Percentiles rank a stretch among this genome's conserved stretches.
These are phyloP conservation scores for Termitomyces sp. DNA, from an alignment of 768 basidiomycete species.

Conservation along the genomic window DNA sequence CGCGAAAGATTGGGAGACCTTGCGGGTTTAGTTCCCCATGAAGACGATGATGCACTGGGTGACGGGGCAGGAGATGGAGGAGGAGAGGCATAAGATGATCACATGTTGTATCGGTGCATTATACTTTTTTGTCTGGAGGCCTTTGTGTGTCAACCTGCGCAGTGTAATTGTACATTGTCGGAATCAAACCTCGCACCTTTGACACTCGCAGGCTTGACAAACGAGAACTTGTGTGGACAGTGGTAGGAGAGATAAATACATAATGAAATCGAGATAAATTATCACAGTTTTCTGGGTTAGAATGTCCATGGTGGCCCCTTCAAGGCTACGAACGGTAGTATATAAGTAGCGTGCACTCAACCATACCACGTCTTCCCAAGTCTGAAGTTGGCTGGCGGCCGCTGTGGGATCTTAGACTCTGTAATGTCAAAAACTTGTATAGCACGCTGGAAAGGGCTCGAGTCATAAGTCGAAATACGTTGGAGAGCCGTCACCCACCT, in stretches of 20 bases:
- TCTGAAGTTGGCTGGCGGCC: conserved; percentile 51
- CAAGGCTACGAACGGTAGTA: background rate
- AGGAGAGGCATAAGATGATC: conserved; percentile 1
- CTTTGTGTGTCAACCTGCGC: too few species aligned
- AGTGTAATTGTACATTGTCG: too few species aligned
- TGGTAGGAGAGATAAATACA: background rate
- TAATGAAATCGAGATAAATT: background rate
- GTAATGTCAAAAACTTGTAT: conserved; percentile 84
- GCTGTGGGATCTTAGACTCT: conserved; percentile 69
- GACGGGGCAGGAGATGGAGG: conserved; percentile 31
- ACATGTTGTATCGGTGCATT: background rate
- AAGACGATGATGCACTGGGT: conserved; percentile 31
- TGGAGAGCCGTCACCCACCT: conserved; percentile 39
- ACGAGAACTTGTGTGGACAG: background rate
- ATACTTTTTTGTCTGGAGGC: background rate
- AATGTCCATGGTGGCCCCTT: background rate
- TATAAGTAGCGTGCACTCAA: conserved; percentile 20
- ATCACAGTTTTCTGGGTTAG: background rate
- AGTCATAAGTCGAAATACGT: background rate
- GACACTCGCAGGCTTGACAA: background rate
- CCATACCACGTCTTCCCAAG: conserved; percentile 74
- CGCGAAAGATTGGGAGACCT: conserved; percentile 34
- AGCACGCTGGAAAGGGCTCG: conserved; percentile 52
- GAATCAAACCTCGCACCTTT: background rate
- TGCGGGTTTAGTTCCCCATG: conserved; percentile 19